phyloP scores from a whole-genome alignment of 2,329 filamentous ascomycete species.

The Emmonsiellopsis sp. region DNA sequence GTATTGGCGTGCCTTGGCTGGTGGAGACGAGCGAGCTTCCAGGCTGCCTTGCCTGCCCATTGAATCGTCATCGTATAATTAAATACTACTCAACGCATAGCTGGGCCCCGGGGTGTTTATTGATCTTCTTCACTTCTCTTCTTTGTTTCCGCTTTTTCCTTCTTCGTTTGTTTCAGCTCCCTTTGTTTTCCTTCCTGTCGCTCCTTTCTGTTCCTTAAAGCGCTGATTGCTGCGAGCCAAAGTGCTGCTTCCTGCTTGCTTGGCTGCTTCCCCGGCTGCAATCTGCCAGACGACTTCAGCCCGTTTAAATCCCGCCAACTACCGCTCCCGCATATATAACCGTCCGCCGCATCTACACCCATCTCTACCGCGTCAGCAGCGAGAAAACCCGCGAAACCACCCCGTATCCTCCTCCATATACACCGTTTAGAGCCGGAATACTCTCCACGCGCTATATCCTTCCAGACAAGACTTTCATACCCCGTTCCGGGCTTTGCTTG shows the following conservation, averaged over 20 bases:
- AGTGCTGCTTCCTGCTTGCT: no score
- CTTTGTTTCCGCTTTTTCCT: not conserved
- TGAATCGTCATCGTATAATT: no score
- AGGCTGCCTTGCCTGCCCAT: not conserved
- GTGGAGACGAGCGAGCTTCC: not conserved
- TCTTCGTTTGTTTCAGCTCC: slow-evolving; percentile 2
- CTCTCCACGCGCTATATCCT: not conserved
- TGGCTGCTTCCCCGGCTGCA: no score
- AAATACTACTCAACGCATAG: no score
- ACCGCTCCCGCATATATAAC: no score
- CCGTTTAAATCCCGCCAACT: no score
- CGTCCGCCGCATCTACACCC: no score
- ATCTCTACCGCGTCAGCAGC: no score
- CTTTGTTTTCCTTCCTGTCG: slow-evolving; percentile 2
- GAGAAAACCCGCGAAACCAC: no score
- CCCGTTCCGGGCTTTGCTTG: not conserved
- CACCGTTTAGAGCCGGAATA: no score
- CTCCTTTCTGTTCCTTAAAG: slow-evolving; percentile 5
- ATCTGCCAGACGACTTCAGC: no score
- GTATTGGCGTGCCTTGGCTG: not conserved
- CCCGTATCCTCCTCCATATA: no score
- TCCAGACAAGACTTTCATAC: not conserved
- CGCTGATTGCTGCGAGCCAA: not conserved
- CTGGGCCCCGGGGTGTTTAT: not conserved
- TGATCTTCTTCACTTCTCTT: slow-evolving; percentile 5